A percentile compares a stretch with the other conserved stretches of the same genome.
These are phyloP conservation scores for Hirsutella rhossiliensis DNA, from an alignment of 2,329 filamentous ascomycete genomes.

Conservation along the genomic window DNA sequence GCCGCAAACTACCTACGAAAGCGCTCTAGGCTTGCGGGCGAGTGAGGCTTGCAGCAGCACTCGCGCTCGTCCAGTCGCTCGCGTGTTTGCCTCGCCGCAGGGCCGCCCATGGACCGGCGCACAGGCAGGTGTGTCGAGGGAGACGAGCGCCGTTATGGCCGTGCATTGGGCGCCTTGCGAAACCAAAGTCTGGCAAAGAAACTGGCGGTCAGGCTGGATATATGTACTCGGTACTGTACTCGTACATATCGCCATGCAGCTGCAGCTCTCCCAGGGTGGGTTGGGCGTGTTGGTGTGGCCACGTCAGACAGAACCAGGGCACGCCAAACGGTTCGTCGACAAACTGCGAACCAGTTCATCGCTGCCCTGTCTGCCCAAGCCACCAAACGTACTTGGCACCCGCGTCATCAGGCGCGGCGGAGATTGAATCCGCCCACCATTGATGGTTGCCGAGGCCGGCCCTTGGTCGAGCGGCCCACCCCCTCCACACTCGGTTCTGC, in stretches of 20 bases:
- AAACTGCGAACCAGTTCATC: slow-evolving; percentile 8
- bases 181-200: neutral
- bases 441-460: neutral
- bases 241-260: neutral
- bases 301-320: slow-evolving; percentile 3
- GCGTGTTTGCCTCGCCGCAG: neutral
- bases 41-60: slow-evolving; percentile 2
- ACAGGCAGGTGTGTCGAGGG: neutral
- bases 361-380: slow-evolving; percentile 4
- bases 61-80: neutral
- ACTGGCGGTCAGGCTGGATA: slow-evolving; percentile 7
- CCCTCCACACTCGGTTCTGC: neutral
- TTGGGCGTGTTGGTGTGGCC: slow-evolving; percentile 4
- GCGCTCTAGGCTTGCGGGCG: neutral
- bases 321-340: slow-evolving; percentile 3
- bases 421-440: neutral
- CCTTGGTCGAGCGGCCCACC: neutral
- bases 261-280: too few relatives aligned
- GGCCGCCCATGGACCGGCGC: neutral
- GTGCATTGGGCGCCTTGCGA: neutral
- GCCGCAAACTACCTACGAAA: neutral
- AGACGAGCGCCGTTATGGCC: neutral
- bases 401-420: neutral
- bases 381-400: slow-evolving; percentile 1
- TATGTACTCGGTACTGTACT: too few relatives aligned